A percentile compares a stretch with the other conserved stretches of the same genome.
These are phyloP conservation scores for Samsoniella hepiali DNA, from an alignment of 2,329 filamentous ascomycete species.

Conservation along the genomic window DNA sequence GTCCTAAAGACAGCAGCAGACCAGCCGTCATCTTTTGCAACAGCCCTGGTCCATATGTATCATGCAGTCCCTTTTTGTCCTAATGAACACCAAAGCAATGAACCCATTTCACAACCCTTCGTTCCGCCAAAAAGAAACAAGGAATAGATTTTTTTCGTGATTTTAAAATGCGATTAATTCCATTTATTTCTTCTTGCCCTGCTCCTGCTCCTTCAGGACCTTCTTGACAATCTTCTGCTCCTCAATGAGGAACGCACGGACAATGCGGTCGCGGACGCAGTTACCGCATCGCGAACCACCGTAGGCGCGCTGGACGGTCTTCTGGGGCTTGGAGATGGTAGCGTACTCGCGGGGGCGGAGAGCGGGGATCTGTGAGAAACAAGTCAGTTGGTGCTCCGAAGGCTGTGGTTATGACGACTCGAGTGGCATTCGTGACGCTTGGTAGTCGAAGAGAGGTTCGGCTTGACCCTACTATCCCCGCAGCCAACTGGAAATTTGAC, in stretches of 20 bases:
- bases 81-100: constrained; percentile 54
- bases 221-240: constrained; percentile 99
- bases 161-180: constrained; percentile 17
- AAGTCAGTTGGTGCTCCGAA: constrained; percentile 2
- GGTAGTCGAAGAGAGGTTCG: background rate
- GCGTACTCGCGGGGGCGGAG: constrained; percentile 98
- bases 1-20: constrained; percentile 45
- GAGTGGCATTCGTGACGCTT: constrained; percentile 11
- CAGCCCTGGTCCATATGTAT: constrained; percentile 37
- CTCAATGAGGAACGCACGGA: constrained; percentile 98
- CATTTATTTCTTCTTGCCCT: constrained; percentile 65
- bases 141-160: constrained; percentile 17
- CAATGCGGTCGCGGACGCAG: constrained; percentile 97
- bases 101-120: constrained; percentile 33
- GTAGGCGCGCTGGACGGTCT: constrained; percentile 98
- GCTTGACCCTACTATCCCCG: background rate
- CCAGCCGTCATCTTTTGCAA: constrained; percentile 34
- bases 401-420: background rate
- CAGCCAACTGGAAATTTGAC: background rate
- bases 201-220: constrained; percentile 98
- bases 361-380: constrained; percentile 71
- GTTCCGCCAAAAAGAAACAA: constrained; percentile 25
- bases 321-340: constrained; percentile 96
- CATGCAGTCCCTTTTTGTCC: constrained; percentile 48
- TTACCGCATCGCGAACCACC: constrained; percentile 97